Evolutionary conservation across 768 basidiomycete species (phyloP).

Genomic region (Auricularia auricula-judae): DNA sequence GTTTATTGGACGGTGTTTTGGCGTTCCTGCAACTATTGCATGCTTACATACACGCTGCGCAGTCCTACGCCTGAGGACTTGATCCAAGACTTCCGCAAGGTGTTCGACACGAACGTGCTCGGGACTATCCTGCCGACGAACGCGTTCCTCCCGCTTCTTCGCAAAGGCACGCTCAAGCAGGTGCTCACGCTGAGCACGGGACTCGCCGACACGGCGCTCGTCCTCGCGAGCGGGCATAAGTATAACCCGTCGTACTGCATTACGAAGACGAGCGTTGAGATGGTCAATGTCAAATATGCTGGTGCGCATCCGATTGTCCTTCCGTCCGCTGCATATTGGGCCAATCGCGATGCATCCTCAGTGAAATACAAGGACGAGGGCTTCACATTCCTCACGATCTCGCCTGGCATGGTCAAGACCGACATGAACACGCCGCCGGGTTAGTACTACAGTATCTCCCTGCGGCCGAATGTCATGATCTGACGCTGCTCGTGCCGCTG

Average conservation of each 20-base stretch:
- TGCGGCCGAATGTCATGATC: too few relatives aligned
- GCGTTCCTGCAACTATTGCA: slow-evolving; percentile 2
- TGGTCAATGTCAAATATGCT: background rate
- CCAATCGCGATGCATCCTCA: slow-evolving; percentile 18
- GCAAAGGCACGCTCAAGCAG: slow-evolving; percentile 16
- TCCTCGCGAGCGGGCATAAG: slow-evolving; percentile 7
- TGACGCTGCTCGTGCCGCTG: background rate
- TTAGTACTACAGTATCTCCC: background rate
- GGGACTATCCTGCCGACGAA: slow-evolving; percentile 25
- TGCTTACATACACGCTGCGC: too few relatives aligned
- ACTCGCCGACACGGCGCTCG: slow-evolving; percentile 19
- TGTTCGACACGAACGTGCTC: slow-evolving; percentile 23
- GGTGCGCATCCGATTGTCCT: too few relatives aligned
- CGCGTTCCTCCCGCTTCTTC: slow-evolving; percentile 29
- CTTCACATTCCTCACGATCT: slow-evolving; percentile 25
- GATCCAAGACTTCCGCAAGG: background rate
- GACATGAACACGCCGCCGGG: slow-evolving; percentile 17
- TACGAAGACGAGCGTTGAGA: slow-evolving; percentile 11
- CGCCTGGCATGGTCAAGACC: slow-evolving; percentile 17
- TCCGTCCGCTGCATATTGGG: slow-evolving; percentile 14
- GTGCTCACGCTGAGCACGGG: slow-evolving; percentile 24
- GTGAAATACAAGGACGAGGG: slow-evolving; percentile 28
- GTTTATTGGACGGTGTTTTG: background rate
- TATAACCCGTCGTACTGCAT: slow-evolving; percentile 19
- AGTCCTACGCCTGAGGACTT: background rate